A percentile compares a stretch with the other conserved stretches of the same genome.
Evolutionary conservation across 1,284 basidiomycete genomes (phyloP).

Genomic region (Ceratobasidium sp.): DNA sequence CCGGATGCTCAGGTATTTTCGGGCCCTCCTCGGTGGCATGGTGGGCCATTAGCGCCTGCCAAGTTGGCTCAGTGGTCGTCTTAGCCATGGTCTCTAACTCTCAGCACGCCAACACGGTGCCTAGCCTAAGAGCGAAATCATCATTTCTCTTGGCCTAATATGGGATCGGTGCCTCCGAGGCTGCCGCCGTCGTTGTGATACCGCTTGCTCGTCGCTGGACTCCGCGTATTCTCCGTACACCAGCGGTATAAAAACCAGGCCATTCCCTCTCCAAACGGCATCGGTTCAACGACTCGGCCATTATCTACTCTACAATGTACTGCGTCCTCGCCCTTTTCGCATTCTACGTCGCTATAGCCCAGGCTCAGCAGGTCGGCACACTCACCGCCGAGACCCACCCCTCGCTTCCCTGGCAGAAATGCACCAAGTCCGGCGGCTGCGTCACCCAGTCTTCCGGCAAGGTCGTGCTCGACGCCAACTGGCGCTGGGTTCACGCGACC

Average conservation of each 20-base stretch:
- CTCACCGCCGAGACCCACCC: conserved; percentile 46
- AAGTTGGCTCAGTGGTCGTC: no score
- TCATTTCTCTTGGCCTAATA: no score
- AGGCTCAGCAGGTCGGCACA: conserved; percentile 48
- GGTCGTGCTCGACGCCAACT: neutral
- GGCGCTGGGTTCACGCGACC: conserved; percentile 44
- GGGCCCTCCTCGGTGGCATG: no score
- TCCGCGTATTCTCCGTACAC: conserved; percentile 1
- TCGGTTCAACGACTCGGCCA: neutral
- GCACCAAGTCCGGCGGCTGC: conserved; percentile 48
- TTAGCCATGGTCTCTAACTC: no score
- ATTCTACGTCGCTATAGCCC: conserved; percentile 43
- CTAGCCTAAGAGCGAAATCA: no score
- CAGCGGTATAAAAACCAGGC: neutral
- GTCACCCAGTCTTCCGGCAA: conserved; percentile 17
- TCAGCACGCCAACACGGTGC: no score
- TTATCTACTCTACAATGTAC: neutral
- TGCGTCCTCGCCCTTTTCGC: conserved; percentile 42
- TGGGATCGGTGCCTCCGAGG: no score
- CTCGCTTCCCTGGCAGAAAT: neutral
- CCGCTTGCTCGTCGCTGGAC: neutral
- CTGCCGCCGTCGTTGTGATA: no score
- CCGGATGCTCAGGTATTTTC: no score
- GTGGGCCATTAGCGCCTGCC: no score
- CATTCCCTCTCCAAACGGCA: neutral